A percentile compares a stretch with the other conserved stretches of the same genome.
These are phyloP conservation scores for Zymoseptoria crescenta DNA, from an alignment of 2,329 filamentous ascomycete species.

Conservation along the genomic window DNA sequence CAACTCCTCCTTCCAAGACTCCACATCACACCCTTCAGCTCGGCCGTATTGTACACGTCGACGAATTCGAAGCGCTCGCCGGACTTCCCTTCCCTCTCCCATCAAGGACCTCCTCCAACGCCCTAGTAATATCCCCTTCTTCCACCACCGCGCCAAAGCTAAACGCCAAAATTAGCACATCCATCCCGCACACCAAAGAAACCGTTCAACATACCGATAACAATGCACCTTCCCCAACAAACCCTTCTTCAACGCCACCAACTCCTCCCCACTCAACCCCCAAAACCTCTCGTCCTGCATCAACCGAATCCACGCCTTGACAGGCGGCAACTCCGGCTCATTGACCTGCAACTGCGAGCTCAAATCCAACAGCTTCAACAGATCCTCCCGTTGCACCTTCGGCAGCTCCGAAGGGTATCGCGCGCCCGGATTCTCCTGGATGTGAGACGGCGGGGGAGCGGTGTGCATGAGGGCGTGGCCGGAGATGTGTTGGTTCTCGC, in stretches of 20 bases:
- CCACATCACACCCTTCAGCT: not conserved
- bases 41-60: not conserved
- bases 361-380: slow-evolving; percentile 14
- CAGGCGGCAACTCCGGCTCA: slow-evolving; percentile 17
- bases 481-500: slow-evolving; percentile 19
- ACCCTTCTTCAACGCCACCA: slow-evolving; percentile 11
- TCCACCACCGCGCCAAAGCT: slow-evolving; percentile 17
- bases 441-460: slow-evolving; percentile 10
- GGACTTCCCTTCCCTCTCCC: not conserved
- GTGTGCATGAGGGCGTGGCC: slow-evolving; percentile 19
- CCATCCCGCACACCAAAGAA: not conserved
- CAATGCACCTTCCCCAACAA: slow-evolving; percentile 16
- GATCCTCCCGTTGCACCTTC: slow-evolving; percentile 12
- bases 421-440: slow-evolving; percentile 9
- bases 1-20: too few relatives aligned
- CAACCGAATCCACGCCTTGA: slow-evolving; percentile 17
- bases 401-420: slow-evolving; percentile 12
- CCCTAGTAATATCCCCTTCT: slow-evolving; percentile 13
- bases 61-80: not conserved
- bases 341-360: slow-evolving; percentile 11
- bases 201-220: slow-evolving; percentile 9
- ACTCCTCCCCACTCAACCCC: slow-evolving; percentile 10
- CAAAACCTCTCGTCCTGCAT: slow-evolving; percentile 14
- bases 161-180: not conserved
- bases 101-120: slow-evolving; percentile 10